Percentiles rank a stretch among this genome's conserved stretches.
Evolutionary conservation across 2,329 filamentous ascomycete species (phyloP).

Genomic region (Karstenula rhodostoma): DNA sequence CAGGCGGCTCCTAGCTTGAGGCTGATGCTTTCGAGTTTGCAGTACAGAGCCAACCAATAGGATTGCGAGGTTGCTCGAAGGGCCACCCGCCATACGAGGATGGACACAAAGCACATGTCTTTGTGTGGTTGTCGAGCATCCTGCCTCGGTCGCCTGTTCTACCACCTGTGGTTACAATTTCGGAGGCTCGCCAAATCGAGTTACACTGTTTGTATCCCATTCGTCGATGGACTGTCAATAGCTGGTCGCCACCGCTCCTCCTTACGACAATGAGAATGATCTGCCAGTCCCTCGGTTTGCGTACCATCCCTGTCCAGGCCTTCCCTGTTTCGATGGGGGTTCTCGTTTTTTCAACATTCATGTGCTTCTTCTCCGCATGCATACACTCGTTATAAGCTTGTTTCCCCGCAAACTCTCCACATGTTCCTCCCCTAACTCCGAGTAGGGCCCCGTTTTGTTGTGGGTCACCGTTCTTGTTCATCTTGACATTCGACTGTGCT

Average conservation of each 20-base stretch:
- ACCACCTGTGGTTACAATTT: slow-evolving; percentile 40
- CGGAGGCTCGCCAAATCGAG: slow-evolving; percentile 41
- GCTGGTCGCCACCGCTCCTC: slow-evolving; percentile 36
- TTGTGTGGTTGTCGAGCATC: slow-evolving; percentile 7
- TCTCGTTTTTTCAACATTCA: slow-evolving; percentile 28
- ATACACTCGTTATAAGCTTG: slow-evolving; percentile 24
- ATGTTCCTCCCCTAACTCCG: slow-evolving; percentile 16
- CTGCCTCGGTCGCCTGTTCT: slow-evolving; percentile 23
- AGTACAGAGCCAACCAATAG: slow-evolving; percentile 16
- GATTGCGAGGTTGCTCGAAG: slow-evolving; percentile 13
- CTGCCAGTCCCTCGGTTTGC: slow-evolving; percentile 19
- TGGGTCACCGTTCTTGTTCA: slow-evolving; percentile 11
- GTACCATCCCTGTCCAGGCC: slow-evolving; percentile 8
- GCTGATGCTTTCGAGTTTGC: slow-evolving; percentile 8
- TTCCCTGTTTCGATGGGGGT: slow-evolving; percentile 13
- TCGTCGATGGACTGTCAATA: slow-evolving; percentile 21
- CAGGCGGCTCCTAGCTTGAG: slow-evolving; percentile 1
- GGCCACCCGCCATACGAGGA: slow-evolving; percentile 20
- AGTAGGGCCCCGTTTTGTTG: slow-evolving; percentile 10
- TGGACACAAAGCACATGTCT: slow-evolving; percentile 26
- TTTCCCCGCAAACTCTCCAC: slow-evolving; percentile 39
- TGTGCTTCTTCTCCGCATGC: slow-evolving; percentile 34
- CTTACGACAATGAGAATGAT: slow-evolving; percentile 30
- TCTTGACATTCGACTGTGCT: slow-evolving; percentile 14
- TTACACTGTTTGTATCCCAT: slow-evolving; percentile 26